Conservation (phyloP, 352 stramenopile genomes). For the Phytopythium aichiense region DNA sequence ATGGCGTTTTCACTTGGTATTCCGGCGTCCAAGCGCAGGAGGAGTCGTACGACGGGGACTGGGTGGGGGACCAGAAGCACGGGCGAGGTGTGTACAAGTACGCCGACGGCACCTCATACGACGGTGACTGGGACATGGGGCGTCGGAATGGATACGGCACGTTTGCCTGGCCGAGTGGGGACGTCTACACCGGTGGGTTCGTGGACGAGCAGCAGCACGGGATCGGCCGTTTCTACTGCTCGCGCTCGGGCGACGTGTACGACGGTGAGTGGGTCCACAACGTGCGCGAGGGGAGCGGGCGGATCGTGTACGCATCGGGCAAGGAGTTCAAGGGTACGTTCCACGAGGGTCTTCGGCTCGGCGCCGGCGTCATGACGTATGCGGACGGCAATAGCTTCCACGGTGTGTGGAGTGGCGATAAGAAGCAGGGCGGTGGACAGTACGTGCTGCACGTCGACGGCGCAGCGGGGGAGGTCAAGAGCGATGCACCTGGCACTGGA, state of each 20-base stretch:
- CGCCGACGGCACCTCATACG: constrained; percentile 51
- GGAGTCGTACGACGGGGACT: constrained; percentile 79
- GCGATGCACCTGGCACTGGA: background rate
- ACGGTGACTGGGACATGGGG: constrained; percentile 61
- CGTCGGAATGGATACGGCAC: constrained; percentile 68
- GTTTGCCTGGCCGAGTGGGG: constrained; percentile 84
- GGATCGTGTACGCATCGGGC: constrained; percentile 70
- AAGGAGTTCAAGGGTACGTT: constrained; percentile 88
- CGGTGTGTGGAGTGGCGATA: constrained; percentile 85
- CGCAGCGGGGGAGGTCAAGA: constrained; percentile 1
- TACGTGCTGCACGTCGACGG: constrained; percentile 42
- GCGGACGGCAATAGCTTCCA: constrained; percentile 77
- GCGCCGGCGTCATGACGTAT: constrained; percentile 77
- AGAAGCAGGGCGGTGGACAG: constrained; percentile 80
- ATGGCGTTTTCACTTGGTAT: constrained; percentile 58
- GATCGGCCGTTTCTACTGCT: constrained; percentile 59
- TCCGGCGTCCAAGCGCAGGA: constrained; percentile 37
- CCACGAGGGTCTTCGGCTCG: constrained; percentile 67
- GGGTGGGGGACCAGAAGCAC: constrained; percentile 57
- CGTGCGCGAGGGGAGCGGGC: constrained; percentile 71
- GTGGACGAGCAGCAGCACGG: constrained; percentile 78
- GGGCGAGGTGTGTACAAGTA: constrained; percentile 62
- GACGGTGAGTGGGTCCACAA: constrained; percentile 82
- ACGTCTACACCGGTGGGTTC: constrained; percentile 83
- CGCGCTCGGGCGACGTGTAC: constrained; percentile 46